Conservation (phyloP, 805 yeast genomes). For the Candida caryicola region DNA sequence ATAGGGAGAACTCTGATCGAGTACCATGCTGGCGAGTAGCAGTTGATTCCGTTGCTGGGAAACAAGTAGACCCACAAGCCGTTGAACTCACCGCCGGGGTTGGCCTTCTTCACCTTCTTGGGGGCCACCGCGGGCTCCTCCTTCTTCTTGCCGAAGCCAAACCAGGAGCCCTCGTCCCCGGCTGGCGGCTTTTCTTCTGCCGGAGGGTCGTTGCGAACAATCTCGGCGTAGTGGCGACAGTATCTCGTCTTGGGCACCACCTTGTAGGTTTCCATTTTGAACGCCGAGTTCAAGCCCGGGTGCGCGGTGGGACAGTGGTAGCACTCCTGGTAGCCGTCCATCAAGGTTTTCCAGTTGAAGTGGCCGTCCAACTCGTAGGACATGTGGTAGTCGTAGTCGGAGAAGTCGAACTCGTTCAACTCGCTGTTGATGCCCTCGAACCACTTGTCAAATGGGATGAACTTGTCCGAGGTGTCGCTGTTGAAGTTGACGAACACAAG, state of each 20-base stretch:
- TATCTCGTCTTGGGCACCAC: slow-evolving; percentile 58
- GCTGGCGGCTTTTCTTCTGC: slow-evolving; percentile 30
- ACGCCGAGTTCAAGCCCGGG: slow-evolving; percentile 56
- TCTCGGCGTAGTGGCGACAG: slow-evolving; percentile 60
- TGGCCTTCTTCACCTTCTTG: slow-evolving; percentile 28
- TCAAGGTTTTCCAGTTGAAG: slow-evolving; percentile 64
- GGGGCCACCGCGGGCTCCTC: slow-evolving; percentile 14
- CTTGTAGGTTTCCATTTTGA: slow-evolving; percentile 62
- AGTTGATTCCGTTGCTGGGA: slow-evolving; percentile 61
- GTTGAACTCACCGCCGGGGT: slow-evolving; percentile 60
- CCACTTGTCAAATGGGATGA: slow-evolving; percentile 51
- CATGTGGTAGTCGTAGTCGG: slow-evolving; percentile 63
- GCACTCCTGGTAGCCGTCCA: slow-evolving; percentile 69
- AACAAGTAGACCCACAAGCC: slow-evolving; percentile 62
- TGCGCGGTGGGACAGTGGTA: slow-evolving; percentile 70
- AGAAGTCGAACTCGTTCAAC: slow-evolving; percentile 56
- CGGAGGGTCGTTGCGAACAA: slow-evolving; percentile 39
- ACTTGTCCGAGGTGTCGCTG: slow-evolving; percentile 39
- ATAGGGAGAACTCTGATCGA: slow-evolving; percentile 58
- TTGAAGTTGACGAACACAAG: slow-evolving; percentile 53
- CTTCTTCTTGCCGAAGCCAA: slow-evolving; percentile 45
- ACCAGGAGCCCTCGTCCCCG: slow-evolving; percentile 45
- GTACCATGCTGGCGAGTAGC: slow-evolving; percentile 68
- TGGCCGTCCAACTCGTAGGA: slow-evolving; percentile 61
- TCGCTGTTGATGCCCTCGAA: slow-evolving; percentile 50